Evolutionary conservation across 768 basidiomycete genomes (phyloP).

Genomic region (Boletus huronensis): DNA sequence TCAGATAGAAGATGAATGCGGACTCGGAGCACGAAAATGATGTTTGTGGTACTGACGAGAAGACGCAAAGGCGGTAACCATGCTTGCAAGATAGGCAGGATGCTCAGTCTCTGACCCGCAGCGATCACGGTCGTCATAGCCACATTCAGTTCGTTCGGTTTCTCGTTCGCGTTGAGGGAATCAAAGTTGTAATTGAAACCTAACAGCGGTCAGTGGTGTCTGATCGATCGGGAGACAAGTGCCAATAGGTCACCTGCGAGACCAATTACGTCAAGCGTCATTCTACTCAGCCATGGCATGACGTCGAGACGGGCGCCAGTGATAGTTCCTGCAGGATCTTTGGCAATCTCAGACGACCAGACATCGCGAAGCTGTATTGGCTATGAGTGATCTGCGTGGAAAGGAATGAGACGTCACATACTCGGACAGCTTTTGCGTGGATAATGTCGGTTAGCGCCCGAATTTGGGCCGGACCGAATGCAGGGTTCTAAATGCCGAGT

Average conservation of each 20-base stretch:
- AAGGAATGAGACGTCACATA: conserved; percentile 15
- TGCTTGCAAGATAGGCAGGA: conserved; percentile 33
- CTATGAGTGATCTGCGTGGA: neutral
- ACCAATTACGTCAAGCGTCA: too few relatives aligned
- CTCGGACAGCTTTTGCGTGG: conserved; percentile 51
- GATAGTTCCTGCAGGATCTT: conserved; percentile 11
- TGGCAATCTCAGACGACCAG: conserved; percentile 23
- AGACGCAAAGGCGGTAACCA: conserved; percentile 37
- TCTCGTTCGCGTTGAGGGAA: neutral
- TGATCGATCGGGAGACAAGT: too few relatives aligned
- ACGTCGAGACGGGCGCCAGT: too few relatives aligned
- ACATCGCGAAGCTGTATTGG: too few relatives aligned
- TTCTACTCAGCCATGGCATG: too few relatives aligned
- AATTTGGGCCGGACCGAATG: conserved; percentile 58
- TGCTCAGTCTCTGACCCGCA: neutral
- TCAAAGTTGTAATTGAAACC: too few relatives aligned
- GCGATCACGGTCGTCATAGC: conserved; percentile 24
- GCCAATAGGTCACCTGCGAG: too few relatives aligned
- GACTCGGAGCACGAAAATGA: too few relatives aligned
- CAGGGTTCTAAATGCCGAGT: conserved; percentile 52
- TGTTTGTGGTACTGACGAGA: neutral
- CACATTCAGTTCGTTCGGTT: conserved; percentile 33
- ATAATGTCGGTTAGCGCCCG: conserved; percentile 58
- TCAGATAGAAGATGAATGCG: too few relatives aligned
- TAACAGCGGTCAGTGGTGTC: too few relatives aligned